Evolutionary conservation across 2,329 filamentous ascomycete genomes (phyloP), one percentile per base, ranked within the genome.

Genomic region (Sporothrix euskadiensis): DNA sequence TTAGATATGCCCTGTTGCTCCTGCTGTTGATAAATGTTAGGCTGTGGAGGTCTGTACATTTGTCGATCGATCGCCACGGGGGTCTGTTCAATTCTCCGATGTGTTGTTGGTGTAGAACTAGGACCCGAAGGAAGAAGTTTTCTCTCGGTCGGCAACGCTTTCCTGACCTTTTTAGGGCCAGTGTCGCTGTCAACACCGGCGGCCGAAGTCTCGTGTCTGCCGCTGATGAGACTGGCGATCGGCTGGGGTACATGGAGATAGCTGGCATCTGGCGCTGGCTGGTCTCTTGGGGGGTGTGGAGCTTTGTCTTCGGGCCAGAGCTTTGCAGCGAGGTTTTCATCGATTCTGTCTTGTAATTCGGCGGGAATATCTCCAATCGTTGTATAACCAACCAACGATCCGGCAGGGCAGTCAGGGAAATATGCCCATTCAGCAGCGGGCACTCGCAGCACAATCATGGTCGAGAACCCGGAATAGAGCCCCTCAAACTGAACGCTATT

Each of bases 131-230:
- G 74, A n/a, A 76, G 59, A 0, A 75, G 39, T n/a, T 73, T 76
- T 9, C 76, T 66, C 44, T 75, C 76, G 1, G 75, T 76, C 1
- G 76, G 76, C 22, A 77, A 47, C 0, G 76, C 76, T 35, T 77
- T 77, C 4, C 76, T 69, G 1, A 49, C 57, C 35, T 74, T 71
- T 49, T 74, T 75, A 14, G 69, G 74, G 1, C 70, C 73, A 9
- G 7, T 32, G 14, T 41, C 66, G 12, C 61, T 47, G 19, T 30
- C 41, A n/a, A 10, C 35, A 5, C 57, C 22, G 8, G 10, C 32
- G 19, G 52, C 9, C 12, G 39, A 49, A 4, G 66, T 5, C n/a
- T 22, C 47, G 8, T 26, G 16, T n/a, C 9, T 56, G 19, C 22
- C 56, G 19, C 32, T 41, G 7, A 1, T 3, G 22, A 4, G 4